Evolutionary conservation across 1,284 basidiomycete species (phyloP), one percentile per base, ranked within the genome.

Genomic region (Coniferiporia weirii): DNA sequence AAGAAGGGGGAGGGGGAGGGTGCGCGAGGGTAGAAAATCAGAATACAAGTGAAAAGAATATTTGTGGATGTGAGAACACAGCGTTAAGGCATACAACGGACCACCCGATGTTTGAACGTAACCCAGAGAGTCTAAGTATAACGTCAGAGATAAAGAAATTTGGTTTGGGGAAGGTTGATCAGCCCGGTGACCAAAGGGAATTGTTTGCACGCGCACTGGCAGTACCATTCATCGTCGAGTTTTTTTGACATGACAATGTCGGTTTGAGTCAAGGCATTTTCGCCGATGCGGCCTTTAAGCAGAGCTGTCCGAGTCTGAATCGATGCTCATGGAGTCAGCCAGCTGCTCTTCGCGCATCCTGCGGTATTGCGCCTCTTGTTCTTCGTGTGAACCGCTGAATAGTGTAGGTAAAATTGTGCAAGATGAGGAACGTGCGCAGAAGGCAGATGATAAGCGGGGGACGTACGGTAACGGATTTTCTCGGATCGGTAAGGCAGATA

Each of bases 391-490:
- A 56, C 81, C 84, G 57, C 85, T 89, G 64, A 43, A 52, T 43
- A 22, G 35, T 19, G 6, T 38, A 19, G 1, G 48, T n/a, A 3
- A 48, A 12, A n/a, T 7, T 58, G 62, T 52, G 56, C 53, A 51
- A 63, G n/a, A 62, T 54, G 47, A 62, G 62, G 50, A 64, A 57
- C 58, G 27, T 27, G 27, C 27, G 27, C 61, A 58, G 64, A 32
- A 32, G 35, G 35, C 60, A 63, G 63, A 58, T 58, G 46, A 54
- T 58, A 22, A 38, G 27, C 27, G 27, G 36, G 15, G 54, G 47
- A 56, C 87, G 72, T 70, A 90, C 85, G 89, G 85, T 64, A 90
- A 69, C 35, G 78, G 73, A 66, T 84, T 85, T 68, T 92, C 90
- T 73, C 89, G 82, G 56, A 93, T 91, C 4, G 87, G 85, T 62